phyloP scores from a whole-genome alignment of 345 rosid species.

The Dimocarpus longan region DNA sequence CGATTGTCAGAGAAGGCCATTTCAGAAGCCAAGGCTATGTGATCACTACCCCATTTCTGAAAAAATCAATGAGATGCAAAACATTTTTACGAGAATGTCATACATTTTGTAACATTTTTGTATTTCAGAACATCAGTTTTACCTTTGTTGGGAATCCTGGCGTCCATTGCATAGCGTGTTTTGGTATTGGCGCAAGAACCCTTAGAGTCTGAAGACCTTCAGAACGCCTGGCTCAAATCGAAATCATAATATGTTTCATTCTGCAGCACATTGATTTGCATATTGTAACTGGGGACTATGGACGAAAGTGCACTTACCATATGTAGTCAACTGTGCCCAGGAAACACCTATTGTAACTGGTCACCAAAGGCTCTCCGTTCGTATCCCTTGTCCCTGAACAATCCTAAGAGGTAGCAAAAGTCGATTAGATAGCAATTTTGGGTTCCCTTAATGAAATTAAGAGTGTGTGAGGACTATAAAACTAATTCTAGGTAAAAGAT shows the following conservation, averaged over 20 bases:
- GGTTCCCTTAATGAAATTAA: background rate
- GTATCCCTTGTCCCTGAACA: conserved; percentile 67
- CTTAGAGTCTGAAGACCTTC: conserved; percentile 81
- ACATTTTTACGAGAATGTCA: background rate
- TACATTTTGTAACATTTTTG: background rate
- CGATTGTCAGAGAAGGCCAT: conserved; percentile 48
- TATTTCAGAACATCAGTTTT: conserved; percentile 10
- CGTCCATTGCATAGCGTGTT: conserved; percentile 84
- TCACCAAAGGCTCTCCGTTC: conserved; percentile 79
- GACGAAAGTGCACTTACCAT: conserved; percentile 47
- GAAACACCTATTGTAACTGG: conserved; percentile 89
- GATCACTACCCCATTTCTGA: conserved; percentile 99
- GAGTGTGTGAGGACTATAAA: background rate
- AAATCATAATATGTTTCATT: background rate
- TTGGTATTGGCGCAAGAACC: conserved; percentile 93
- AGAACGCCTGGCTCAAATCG: conserved; percentile 62
- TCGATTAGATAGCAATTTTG: background rate
- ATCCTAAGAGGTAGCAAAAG: conserved; percentile 49
- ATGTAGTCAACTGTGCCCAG: conserved; percentile 95
- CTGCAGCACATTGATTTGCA: background rate
- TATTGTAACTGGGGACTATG: background rate
- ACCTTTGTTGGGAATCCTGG: conserved; percentile 95
- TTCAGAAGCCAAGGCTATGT: conserved; percentile 85
- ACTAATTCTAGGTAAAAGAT: conserved; percentile 9
- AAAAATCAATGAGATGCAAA: conserved; percentile 4